phyloP scores from a whole-genome alignment of 176 grass and related monocot species.

The Triticum dicoccoides region DNA sequence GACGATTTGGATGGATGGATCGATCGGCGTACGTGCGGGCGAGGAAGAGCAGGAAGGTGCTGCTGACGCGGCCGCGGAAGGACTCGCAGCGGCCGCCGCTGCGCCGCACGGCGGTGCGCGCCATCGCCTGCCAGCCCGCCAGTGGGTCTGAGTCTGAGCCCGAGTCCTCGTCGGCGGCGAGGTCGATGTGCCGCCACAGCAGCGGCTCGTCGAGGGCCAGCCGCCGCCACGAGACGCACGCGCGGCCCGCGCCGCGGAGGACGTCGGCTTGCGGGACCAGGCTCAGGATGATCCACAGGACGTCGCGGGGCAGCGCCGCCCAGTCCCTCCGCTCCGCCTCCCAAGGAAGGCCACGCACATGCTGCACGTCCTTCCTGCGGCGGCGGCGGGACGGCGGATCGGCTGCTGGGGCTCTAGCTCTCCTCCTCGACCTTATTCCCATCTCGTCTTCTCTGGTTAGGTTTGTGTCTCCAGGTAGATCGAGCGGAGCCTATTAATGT shows the following conservation, averaged over 20 bases:
- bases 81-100: neutral
- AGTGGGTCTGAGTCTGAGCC: neutral
- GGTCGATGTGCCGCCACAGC: neutral
- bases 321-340: neutral
- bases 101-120: neutral
- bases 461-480: neutral
- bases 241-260: neutral
- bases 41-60: neutral
- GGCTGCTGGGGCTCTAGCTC: neutral
- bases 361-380: neutral
- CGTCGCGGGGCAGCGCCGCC: neutral
- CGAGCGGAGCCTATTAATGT: neutral
- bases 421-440: neutral
- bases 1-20: neutral
- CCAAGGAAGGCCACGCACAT: too few species aligned
- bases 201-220: neutral
- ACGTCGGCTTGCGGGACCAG: neutral
- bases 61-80: neutral
- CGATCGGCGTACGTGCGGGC: neutral
- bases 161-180: neutral
- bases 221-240: neutral
- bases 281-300: neutral
- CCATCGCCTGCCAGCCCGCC: neutral
- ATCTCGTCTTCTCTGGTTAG: neutral
- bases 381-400: neutral